Evolutionary conservation across 768 basidiomycete genomes (phyloP), one percentile per base, ranked within the genome.

Genomic region (Fomitopsis serialis): DNA sequence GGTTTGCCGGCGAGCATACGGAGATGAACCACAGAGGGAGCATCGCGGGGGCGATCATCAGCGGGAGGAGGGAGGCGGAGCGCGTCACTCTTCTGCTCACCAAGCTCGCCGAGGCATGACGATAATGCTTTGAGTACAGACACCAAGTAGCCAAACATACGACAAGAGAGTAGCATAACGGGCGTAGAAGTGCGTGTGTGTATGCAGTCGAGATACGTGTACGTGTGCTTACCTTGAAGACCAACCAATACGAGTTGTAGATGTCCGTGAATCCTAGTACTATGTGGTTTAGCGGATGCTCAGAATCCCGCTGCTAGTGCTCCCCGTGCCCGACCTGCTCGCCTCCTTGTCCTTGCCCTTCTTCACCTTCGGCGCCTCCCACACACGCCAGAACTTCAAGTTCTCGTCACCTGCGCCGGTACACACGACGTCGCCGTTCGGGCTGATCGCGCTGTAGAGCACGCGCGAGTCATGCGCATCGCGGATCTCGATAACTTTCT

Each of bases 361-460:
- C 72, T 79, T 84, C 62, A 64, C 74, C 58, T 70, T 72, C 9
- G 72, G 75, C 40, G 77, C 68, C 46, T 90, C 89, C 89, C 89
- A 91, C 36, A 92, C 78, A 54, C 84, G 81, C 94, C 94, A 96
- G 71, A 96, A 96, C 75, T 98, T 98, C 62, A 98, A 74, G 63
- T 95, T 95, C 75, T 98, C 96, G 64, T 98, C 97, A 0, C 89
- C 89, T 1, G 92, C 92, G 8, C 90, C 92, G 0, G 96, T 98
- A 58, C 85, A 89, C 10, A 99, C 85, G 3, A 93, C 84, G 59
- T 94, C 92, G 0, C 97, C 97, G 7, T 84, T 87, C 2, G 97
- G 97, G 52, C 88, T 82, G 8, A 97, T 66, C 21, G 86, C 82
- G 52, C 88, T 91, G 66, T 88, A 92, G 40, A 98, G 72, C 48